Base-by-base conservation (phyloP, 768 basidiomycete genomes). In the Suillus discolor region DNA sequence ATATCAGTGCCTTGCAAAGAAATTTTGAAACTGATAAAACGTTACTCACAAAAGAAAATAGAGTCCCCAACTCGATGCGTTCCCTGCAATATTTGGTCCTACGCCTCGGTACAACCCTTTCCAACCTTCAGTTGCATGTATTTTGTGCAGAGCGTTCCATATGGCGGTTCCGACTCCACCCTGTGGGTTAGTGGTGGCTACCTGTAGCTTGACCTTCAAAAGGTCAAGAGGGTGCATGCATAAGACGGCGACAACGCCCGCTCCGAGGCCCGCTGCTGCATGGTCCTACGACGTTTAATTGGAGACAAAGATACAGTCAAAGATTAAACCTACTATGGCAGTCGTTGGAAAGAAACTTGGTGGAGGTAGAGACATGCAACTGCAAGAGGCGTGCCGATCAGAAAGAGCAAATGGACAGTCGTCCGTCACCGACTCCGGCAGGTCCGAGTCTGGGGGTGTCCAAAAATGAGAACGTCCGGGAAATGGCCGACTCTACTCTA, bases 221-320 rank as follows among this genome's bases (percentile, higher is more conserved):
- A 99, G 85, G 79, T 99, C 97, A 41, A 99, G 84, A 8, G 97
- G 97, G 76, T 99, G 96, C 94, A 99, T 96, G 78, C 93, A 93
- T 38, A 98, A 82, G 57, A 96, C 95, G 42, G 94, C 93, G 71
- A 91, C 89, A 70, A 94, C 88, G 65, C 97, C 97, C 45, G 97
- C 96, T 61, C 93, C 91, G 61, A 99, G 85, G 64, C 97, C 97
- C 53, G 95, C 94, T 62, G 89, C 88, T 39, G 97, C 96, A 89
- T 98, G 96, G 78, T 99, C 97, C 94, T 97, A 70, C 16, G 44
- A 25, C 20, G 39, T 12, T 36, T 16, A 7, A 47, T 42, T 18
- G 18, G n/a, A 6, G 5, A 45, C 28, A 38, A 61, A 44, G 2
- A 1, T 20, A 20, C n/a, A 63, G n/a, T n/a, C 28, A 5, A 28